Evolutionary conservation across 108 stramenopile species (phyloP).

Genomic region (Cylindrotheca fusiformis): DNA sequence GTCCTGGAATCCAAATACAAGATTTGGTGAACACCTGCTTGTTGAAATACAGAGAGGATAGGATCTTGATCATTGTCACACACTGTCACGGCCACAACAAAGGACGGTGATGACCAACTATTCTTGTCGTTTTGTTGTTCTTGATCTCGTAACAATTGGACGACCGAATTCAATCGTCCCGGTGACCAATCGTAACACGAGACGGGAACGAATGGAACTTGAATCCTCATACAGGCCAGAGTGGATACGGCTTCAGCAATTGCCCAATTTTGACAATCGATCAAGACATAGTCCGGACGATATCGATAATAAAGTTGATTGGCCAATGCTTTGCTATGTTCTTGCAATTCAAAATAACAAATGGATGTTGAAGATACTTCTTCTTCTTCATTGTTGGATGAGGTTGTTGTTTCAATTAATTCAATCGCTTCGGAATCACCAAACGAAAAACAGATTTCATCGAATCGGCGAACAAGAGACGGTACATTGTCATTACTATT

Average conservation of each 20-base stretch:
- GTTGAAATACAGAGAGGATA: slow-evolving; percentile 28
- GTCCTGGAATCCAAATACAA: slow-evolving; percentile 20
- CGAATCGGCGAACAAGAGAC: slow-evolving; percentile 16
- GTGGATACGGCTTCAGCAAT: slow-evolving; percentile 34
- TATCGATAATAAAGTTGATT: slow-evolving; percentile 31
- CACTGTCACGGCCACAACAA: slow-evolving; percentile 26
- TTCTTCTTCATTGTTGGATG: neutral
- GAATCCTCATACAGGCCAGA: slow-evolving; percentile 39
- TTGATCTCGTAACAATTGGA: slow-evolving; percentile 16
- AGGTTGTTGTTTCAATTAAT: neutral
- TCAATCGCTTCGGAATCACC: slow-evolving; percentile 39
- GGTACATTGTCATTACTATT: neutral
- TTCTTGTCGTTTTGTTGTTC: neutral
- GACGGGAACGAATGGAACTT: slow-evolving; percentile 36
- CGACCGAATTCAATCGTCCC: slow-evolving; percentile 21
- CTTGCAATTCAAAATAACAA: slow-evolving; percentile 42
- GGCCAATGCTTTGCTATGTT: slow-evolving; percentile 32
- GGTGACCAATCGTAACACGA: slow-evolving; percentile 24
- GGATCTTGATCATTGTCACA: slow-evolving; percentile 47
- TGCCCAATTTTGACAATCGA: slow-evolving; percentile 31
- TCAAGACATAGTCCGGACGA: slow-evolving; percentile 33
- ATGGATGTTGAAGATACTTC: neutral
- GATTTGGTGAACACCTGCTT: slow-evolving; percentile 35
- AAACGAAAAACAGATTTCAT: slow-evolving; percentile 28
- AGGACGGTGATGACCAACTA: neutral